Evolutionary conservation across 768 basidiomycete genomes (phyloP), one percentile per base, ranked within the genome.

Genomic region (Xerocomus brunneocitrinus): DNA sequence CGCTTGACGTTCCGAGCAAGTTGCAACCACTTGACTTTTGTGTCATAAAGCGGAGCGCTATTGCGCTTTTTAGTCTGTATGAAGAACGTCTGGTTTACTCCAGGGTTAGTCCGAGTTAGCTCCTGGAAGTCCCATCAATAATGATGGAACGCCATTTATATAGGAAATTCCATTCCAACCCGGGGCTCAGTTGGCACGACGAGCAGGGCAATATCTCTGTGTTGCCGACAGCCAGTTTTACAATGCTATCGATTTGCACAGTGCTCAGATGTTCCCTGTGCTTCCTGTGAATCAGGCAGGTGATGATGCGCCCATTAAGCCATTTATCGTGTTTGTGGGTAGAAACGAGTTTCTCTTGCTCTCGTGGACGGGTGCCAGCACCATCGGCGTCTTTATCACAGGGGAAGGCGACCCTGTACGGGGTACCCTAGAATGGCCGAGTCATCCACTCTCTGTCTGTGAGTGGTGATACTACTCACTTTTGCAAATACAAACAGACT

Each of bases 361-460:
- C 14, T 89, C 89, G 2, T 94, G 87, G 81, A 93, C 86, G 1
- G 95, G 91, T 13, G 71, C 76, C 4, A 83, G 79, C 49, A 89
- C 90, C 0, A 74, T 98, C 38, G 95, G 95, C 0, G 73, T 98
- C 9, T 98, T 98, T 61, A 77, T 98, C 58, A 91, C 81, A 13
- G 81, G 84, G 0, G 80, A 82, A 2, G 94, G 92, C 0, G 93
- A 95, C 67, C 92, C 95, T 5, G 85, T 92, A 8, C 79, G 94
- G 43, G 93, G 93, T 2, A 95, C 94, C 2, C 72, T 97, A 41
- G 81, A 91, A 64, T 97, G 92, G 91, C 78, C 83, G 3, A 79
- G 74, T 47, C 84, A 95, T 73, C 91, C 93, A 0, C 72, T 82
- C 24, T 79, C 84, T 19, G 73, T 92, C 35, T 84, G 91, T 94